Conservation (phyloP, 2,329 filamentous ascomycete species). For the Beauveria asiatica region DNA sequence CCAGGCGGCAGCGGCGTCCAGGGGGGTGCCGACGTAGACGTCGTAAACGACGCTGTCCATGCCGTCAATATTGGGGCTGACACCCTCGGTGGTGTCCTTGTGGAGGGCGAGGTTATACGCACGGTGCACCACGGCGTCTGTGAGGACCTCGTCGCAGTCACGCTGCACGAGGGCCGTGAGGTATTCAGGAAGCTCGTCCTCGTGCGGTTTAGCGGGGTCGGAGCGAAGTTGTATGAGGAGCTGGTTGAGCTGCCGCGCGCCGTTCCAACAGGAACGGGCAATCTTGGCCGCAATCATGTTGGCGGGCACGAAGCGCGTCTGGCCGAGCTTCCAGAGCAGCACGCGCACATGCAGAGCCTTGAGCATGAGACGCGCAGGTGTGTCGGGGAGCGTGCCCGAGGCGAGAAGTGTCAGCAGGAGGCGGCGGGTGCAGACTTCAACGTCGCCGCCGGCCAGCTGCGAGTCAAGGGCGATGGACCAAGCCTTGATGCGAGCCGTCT, state of each 20-base stretch:
- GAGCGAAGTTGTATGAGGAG: constrained; percentile 36
- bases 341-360: constrained; percentile 89
- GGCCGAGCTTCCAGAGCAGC: constrained; percentile 69
- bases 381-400: constrained; percentile 77
- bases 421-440: constrained; percentile 80
- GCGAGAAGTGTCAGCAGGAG: constrained; percentile 80
- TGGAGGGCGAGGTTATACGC: constrained; percentile 90
- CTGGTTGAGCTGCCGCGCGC: constrained; percentile 59
- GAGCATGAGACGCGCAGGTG: constrained; percentile 76
- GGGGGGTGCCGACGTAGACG: constrained; percentile 71
- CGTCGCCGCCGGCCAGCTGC: constrained; percentile 82
- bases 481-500: constrained; percentile 76
- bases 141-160: constrained; percentile 75
- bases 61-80: constrained; percentile 54
- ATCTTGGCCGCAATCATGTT: constrained; percentile 65
- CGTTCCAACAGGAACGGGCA: constrained; percentile 71
- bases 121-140: constrained; percentile 68
- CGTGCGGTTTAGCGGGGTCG: constrained; percentile 36
- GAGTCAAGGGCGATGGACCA: constrained; percentile 93
- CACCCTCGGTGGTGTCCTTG: constrained; percentile 60
- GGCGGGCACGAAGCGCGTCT: constrained; percentile 55
- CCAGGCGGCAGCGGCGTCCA: constrained; percentile 89
- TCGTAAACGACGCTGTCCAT: constrained; percentile 83
- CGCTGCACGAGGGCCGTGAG: constrained; percentile 67
- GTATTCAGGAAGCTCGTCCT: constrained; percentile 62